Evolutionary conservation across 805 yeast genomes (phyloP), one percentile per base, ranked within the genome.

Genomic region (Wickerhamiella qilinensis): DNA sequence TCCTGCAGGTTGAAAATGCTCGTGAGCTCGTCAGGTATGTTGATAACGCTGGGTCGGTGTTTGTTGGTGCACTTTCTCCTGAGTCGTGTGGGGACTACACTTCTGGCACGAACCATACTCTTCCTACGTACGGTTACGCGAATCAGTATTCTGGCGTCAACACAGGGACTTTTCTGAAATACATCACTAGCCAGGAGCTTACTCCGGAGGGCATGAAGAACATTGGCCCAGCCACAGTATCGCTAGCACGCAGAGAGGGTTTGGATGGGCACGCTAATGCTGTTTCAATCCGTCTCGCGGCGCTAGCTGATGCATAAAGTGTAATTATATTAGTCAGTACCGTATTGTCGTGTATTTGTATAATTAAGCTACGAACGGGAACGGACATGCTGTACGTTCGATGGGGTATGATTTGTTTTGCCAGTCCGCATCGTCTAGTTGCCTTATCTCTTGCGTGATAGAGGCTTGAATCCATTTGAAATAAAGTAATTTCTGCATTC

Each of bases 81-180:
- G 99, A 91, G 59, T 80, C 94, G 2, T 86, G 96, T 59, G 99
- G 99, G 54, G 99, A 91, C 63, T 91, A 91, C 64, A 86, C 96
- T 0, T 73, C 86, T 43, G 99, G 99, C 57, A 91, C 99, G 4
- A 91, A 91, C 68, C 99, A 91, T 64, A 91, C 99, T 0, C 69
- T 91, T 51, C 99, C 99, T 42, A 91, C 99, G 0, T 91, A 91
- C 55, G 99, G 99, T 37, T 91, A 88, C 55, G 97, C 99, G 33
- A 78, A 85, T 64, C 93, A 84, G 71, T 91, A 91, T 64, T 77
- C 93, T 47, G 99, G 99, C 44, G 96, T 86, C 40, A 91, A 91
- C 64, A 91, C 97, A 19, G 77, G 85, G 37, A 85, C 96, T 0
- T 91, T 83, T 75, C 93, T 82, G 60, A 91, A 91, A 62, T 85